phyloP scores from a whole-genome alignment of 768 basidiomycete genomes.

The Xerocomellus amylosporus region DNA sequence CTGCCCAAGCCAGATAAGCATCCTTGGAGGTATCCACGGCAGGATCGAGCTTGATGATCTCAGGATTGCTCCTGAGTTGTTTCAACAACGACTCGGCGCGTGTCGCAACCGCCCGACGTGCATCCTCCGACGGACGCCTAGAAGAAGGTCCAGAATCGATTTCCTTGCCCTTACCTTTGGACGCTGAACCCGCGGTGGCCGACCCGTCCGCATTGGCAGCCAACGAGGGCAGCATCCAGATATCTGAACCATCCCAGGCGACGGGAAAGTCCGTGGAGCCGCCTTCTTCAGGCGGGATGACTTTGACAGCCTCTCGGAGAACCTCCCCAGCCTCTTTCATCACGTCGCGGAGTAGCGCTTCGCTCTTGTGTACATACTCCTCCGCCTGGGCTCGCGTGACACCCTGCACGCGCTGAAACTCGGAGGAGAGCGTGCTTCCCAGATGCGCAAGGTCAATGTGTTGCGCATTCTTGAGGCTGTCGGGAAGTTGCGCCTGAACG shows the following conservation, averaged over 20 bases:
- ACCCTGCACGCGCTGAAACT: conserved; percentile 74
- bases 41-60: conserved; percentile 75
- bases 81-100: conserved; percentile 76
- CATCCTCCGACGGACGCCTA: conserved; percentile 34
- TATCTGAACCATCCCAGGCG: conserved; percentile 83
- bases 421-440: conserved; percentile 56
- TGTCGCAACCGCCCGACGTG: conserved; percentile 58
- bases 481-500: conserved; percentile 66
- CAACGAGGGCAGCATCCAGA: conserved; percentile 68
- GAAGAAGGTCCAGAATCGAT: conserved; percentile 26
- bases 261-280: conserved; percentile 33
- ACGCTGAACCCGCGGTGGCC: not conserved
- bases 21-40: conserved; percentile 56
- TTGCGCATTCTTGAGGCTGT: conserved; percentile 59
- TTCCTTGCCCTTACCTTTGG: conserved; percentile 40
- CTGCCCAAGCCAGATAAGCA: conserved; percentile 61
- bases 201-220: conserved; percentile 21
- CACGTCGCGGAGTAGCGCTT: conserved; percentile 59
- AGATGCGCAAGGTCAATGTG: conserved; percentile 69
- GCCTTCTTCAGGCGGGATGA: conserved; percentile 81
- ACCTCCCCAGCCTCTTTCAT: conserved; percentile 81
- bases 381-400: conserved; percentile 75
- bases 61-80: conserved; percentile 70
- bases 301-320: conserved; percentile 85
- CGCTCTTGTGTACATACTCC: conserved; percentile 79